Conservation (phyloP, 2,329 filamentous ascomycete genomes). For the Aspergillus sp. region DNA sequence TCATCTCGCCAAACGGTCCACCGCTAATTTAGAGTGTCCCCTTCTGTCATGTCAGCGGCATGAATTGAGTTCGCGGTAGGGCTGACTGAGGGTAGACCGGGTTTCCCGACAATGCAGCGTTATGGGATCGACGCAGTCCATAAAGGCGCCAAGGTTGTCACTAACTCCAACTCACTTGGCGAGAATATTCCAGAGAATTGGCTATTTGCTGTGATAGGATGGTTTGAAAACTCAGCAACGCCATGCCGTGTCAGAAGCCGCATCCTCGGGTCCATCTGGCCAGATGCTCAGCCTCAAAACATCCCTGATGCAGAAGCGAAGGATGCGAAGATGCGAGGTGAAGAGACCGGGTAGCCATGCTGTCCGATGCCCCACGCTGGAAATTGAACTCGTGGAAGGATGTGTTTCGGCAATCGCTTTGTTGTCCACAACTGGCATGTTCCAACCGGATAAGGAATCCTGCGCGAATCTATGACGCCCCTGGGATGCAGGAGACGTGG, state of each 20-base stretch:
- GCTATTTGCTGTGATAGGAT: not conserved
- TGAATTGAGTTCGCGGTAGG: constrained; percentile 3
- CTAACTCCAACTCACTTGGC: not conserved
- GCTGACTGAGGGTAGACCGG: constrained; percentile 4
- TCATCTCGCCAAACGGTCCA: not conserved
- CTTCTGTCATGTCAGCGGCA: not conserved
- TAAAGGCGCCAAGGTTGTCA: not conserved
- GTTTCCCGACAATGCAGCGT: not conserved
- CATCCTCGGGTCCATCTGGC: not conserved
- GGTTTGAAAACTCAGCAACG: too few species aligned
- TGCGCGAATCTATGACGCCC: too few species aligned
- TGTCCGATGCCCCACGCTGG: too few species aligned
- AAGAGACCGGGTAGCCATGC: too few species aligned
- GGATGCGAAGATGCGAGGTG: too few species aligned
- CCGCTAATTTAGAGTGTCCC: not conserved
- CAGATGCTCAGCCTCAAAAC: not conserved
- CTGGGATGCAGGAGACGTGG: too few species aligned
- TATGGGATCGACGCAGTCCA: not conserved
- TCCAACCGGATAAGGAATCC: too few species aligned
- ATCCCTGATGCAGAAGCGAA: too few species aligned
- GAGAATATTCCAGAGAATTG: not conserved
- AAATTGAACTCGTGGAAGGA: too few species aligned
- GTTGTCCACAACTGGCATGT: too few species aligned
- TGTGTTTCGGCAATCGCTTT: not conserved
- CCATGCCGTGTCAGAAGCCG: not conserved